Base-by-base conservation (phyloP, 768 basidiomycete species). In the Hebeloma cylindrosporum region DNA sequence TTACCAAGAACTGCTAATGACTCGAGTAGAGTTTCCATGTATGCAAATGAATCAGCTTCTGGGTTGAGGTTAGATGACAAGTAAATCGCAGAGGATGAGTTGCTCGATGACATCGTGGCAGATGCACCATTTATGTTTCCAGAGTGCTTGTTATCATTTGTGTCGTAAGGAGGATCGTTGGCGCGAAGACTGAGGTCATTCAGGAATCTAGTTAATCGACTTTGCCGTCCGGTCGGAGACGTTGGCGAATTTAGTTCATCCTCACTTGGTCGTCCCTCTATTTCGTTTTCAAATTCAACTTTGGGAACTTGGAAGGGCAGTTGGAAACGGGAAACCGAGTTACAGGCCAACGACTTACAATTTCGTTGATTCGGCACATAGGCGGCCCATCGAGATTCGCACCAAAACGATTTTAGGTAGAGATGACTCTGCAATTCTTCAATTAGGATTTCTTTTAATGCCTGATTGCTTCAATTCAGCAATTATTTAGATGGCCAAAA, bases 401-500 rank as follows among this genome's bases (percentile, higher is more conserved):
- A 93, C 83, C 93, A 96, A 63, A 93, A 95, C 1, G 88, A 90
- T 59, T 95, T 96, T 48, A 99, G 80, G 65, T 96, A 99, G n/a
- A 99, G 68, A 65, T 99, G 96, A 54, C 83, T 91, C 60, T 98
- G 94, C 9, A 99, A 75, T 59, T 99, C 96, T 53, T 99, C 96
- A 5, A 94, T 74, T 45, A 99, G 69, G 43, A 98, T 96, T 52
- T 98, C 96, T 34, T 88, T 78, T 32, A 99, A 67, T 8, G 89
- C 85, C 95, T 97, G 45, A 16, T 34, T 23, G 10, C 9, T 11
- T 21, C 13, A n/a, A n/a, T n/a, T n/a, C n/a, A n/a, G 14, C 2
- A 10, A 14, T 16, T 23, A 18, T 35, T 18, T 38, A 25, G 45
- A 38, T 46, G 21, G 30, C 14, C 16, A 29, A 36, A 16, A 36